phyloP scores from a whole-genome alignment of 2,329 filamentous ascomycete genomes.

The Fusarium sp. region DNA sequence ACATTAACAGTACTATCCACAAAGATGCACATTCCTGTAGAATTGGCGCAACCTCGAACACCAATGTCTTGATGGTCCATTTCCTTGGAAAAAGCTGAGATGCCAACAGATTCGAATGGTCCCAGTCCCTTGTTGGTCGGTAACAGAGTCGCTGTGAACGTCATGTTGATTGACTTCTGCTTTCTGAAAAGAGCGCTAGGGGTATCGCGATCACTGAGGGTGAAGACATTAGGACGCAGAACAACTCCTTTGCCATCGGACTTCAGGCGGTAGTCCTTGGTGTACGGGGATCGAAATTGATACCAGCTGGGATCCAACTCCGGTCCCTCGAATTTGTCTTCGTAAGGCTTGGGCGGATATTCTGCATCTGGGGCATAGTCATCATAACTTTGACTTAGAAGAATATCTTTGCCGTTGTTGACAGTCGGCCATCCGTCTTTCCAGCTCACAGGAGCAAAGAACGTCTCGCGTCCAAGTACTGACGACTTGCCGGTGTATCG shows the following conservation, averaged over 20 bases:
- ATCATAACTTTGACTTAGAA: slow-evolving; percentile 22
- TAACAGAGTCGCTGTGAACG: slow-evolving; percentile 45
- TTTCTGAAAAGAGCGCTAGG: slow-evolving; percentile 50
- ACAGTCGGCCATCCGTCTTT: slow-evolving; percentile 46
- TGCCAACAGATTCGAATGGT: slow-evolving; percentile 44
- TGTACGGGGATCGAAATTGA: slow-evolving; percentile 33
- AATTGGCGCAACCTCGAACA: slow-evolving; percentile 45
- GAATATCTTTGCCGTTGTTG: slow-evolving; percentile 38
- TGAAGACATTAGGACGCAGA: slow-evolving; percentile 51
- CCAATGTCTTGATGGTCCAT: slow-evolving; percentile 49
- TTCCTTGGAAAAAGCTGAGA: slow-evolving; percentile 49
- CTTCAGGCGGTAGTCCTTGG: slow-evolving; percentile 16
- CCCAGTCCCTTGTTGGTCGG: slow-evolving; percentile 33
- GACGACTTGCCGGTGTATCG: slow-evolving; percentile 36
- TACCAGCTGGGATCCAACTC: slow-evolving; percentile 21
- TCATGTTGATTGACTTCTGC: slow-evolving; percentile 52
- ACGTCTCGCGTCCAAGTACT: slow-evolving; percentile 42
- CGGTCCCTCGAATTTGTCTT: slow-evolving; percentile 13
- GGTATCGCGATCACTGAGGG: slow-evolving; percentile 50
- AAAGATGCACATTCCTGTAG: slow-evolving; percentile 41
- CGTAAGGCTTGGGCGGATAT: slow-evolving; percentile 14
- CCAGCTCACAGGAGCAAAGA: slow-evolving; percentile 43
- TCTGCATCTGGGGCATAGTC: slow-evolving; percentile 16
- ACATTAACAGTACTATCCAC: slow-evolving; percentile 23
- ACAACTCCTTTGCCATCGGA: slow-evolving; percentile 45